These are phyloP conservation scores for Stachybotrys chlorohalonatus DNA, from an alignment of 2,329 filamentous ascomycete genomes.

Conservation along the genomic window DNA sequence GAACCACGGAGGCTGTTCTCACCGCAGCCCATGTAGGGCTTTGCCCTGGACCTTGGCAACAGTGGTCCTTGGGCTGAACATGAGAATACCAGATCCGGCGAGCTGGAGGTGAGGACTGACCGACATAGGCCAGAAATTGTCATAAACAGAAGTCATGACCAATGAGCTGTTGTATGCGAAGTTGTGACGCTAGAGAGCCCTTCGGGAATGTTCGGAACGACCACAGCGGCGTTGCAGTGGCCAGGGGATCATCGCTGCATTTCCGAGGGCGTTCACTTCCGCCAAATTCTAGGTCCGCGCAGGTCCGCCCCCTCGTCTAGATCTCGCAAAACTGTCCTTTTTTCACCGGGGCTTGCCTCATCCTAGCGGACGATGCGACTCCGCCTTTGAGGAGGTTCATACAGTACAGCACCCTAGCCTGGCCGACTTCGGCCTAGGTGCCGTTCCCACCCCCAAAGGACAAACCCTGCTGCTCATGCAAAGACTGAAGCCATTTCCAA, in stretches of 20 bases:
- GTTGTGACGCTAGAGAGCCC: not conserved
- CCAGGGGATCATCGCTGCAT: not conserved
- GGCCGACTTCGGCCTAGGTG: not conserved
- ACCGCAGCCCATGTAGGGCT: not conserved
- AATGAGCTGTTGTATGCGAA: not conserved
- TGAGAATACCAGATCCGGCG: too few species aligned
- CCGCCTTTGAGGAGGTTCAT: not conserved
- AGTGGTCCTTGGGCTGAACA: not conserved
- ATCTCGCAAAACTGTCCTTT: not conserved
- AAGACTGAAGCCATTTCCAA: not conserved
- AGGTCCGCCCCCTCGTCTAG: not conserved
- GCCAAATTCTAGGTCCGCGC: too few species aligned
- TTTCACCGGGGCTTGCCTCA: not conserved
- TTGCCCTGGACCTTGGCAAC: not conserved
- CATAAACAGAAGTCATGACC: not conserved
- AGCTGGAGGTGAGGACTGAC: too few species aligned
- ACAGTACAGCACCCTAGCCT: not conserved
- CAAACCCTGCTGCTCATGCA: not conserved
- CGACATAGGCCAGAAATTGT: not conserved
- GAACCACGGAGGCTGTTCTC: too few species aligned
- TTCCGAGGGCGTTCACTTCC: not conserved
- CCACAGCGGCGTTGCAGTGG: not conserved
- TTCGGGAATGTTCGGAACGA: not conserved
- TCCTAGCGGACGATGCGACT: slow-evolving; percentile 1
- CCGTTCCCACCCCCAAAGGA: not conserved